Base-by-base conservation (phyloP, 202 grass and related monocot species). In the Digitaria exilis region DNA sequence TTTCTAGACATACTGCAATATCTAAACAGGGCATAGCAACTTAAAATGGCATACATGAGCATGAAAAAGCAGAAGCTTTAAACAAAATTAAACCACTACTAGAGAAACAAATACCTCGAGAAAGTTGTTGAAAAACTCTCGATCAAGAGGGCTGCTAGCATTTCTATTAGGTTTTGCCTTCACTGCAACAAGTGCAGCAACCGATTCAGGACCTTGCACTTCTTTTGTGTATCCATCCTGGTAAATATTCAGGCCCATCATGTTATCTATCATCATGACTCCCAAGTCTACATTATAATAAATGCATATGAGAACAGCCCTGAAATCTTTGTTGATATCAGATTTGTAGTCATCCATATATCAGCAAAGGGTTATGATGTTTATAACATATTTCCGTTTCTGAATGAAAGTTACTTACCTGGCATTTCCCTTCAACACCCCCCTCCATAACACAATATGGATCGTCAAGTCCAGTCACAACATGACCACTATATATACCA, bases 191-290 rank as follows among this genome's bases (percentile, higher is more conserved):
- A 88, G 90, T 48, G 91, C 81, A 44, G 63, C 54, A 41, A 93
- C 88, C 22, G 88, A 84, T 37, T 89, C 93, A 1, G 81, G 66
- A 56, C 86, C 88, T 45, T 71, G 67, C 45, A 89, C 73, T 87
- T 96, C 94, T 73, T 89, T 96, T 12, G 90, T 96, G 69, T 93
- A 93, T 89, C 94, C 94, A 89, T 96, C 90, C 93, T 96, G 72
- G 52, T 29, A 66, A 86, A 69, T 71, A 87, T 56, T 34, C 13
- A 28, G 73, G 4, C 2, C 12, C 48, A 44, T 68, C 73, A 84
- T 76, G 35, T 76, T 46, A 68, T 17, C 35, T 57, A 76, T 29
- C 22, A 65, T 52, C 31, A 83, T 75, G 46, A 44, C 4, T 24
- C 56, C 57, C 58, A 82, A 41, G 30, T 37, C 30, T 66, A 56